Percentiles rank a stretch among this genome's conserved stretches.
phyloP scores from a whole-genome alignment of 768 basidiomycete species.

The Boletus rex-veris region DNA sequence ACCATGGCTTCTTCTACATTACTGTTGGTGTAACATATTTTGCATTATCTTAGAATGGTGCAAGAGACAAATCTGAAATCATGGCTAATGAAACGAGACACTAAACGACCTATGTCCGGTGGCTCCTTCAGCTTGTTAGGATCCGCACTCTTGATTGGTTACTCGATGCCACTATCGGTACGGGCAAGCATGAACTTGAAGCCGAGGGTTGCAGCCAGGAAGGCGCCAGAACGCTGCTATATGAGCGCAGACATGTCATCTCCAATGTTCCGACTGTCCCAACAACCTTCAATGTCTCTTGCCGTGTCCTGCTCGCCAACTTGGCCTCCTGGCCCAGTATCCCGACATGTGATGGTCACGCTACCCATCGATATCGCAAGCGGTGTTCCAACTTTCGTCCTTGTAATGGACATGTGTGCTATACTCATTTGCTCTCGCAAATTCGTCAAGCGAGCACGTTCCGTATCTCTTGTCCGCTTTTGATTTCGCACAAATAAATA shows the following conservation, averaged over 20 bases:
- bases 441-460: conserved; percentile 37
- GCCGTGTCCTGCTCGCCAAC: too few relatives aligned
- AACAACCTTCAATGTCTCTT: too few relatives aligned
- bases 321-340: too few relatives aligned
- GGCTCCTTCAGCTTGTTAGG: too few relatives aligned
- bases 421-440: conserved; percentile 29
- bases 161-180: too few relatives aligned
- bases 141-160: too few relatives aligned
- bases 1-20: conserved; percentile 16
- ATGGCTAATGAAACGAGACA: neutral
- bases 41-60: conserved; percentile 22
- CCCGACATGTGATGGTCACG: neutral
- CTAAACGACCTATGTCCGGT: too few relatives aligned
- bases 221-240: neutral
- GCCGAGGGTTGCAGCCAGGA: neutral
- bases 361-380: conserved; percentile 26
- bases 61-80: conserved; percentile 5
- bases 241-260: too few relatives aligned
- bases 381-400: conserved; percentile 35
- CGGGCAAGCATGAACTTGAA: too few relatives aligned
- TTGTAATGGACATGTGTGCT: conserved; percentile 29
- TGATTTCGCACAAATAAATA: conserved; percentile 34
- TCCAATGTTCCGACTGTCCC: too few relatives aligned
- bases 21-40: conserved; percentile 28
- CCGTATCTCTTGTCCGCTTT: conserved; percentile 31